Percentiles rank a stretch among this genome's conserved stretches.
These are phyloP conservation scores for Talaromyces amestolkiae DNA, from an alignment of 2,329 filamentous ascomycete species.

Conservation along the genomic window DNA sequence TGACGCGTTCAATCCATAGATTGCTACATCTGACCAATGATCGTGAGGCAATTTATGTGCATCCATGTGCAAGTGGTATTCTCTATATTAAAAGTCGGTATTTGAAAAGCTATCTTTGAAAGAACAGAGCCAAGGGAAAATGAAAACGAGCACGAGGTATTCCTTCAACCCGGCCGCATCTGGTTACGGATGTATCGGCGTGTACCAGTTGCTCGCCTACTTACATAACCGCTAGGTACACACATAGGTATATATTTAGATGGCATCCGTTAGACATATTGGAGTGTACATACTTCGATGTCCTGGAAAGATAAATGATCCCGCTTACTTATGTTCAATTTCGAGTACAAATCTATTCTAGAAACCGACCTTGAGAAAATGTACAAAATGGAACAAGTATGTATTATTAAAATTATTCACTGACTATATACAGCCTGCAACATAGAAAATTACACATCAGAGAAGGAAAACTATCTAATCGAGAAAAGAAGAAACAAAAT, in stretches of 20 bases:
- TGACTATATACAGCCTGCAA: constrained; percentile 2
- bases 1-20: background rate
- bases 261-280: too few species aligned
- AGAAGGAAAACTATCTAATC: background rate
- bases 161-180: background rate
- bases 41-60: background rate
- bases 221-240: background rate
- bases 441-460: background rate
- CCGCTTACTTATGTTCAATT: too few species aligned
- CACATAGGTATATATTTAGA: too few species aligned
- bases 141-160: background rate
- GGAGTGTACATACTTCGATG: too few species aligned
- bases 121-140: background rate
- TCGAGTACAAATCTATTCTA: too few species aligned
- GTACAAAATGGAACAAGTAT: background rate
- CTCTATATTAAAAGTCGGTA: background rate
- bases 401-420: background rate
- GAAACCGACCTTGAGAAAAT: too few species aligned
- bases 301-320: too few species aligned
- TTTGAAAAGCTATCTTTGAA: background rate
- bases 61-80: background rate
- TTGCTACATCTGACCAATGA: background rate
- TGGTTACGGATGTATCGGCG: background rate
- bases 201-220: background rate
- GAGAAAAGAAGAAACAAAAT: background rate